Conservation (phyloP, 805 yeast genomes). For the Suhomyces sp. region DNA sequence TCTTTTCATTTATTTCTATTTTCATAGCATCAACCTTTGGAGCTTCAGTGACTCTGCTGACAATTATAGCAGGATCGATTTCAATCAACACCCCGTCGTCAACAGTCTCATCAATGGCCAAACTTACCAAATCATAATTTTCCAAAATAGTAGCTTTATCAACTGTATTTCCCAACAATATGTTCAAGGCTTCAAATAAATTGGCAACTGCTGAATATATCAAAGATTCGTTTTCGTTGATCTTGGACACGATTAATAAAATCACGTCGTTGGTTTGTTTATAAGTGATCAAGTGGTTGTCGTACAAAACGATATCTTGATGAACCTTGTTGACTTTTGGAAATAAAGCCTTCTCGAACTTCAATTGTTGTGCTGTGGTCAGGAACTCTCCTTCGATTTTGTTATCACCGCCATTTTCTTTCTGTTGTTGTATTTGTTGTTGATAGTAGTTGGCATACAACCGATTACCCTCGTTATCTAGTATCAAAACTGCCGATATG, state of each 20-base stretch:
- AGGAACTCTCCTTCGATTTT: constrained; percentile 31
- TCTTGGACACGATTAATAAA: constrained; percentile 65
- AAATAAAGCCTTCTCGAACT: constrained; percentile 72
- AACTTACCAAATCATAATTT: constrained; percentile 77
- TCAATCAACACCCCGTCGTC: constrained; percentile 94
- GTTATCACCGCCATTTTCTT: constrained; percentile 3
- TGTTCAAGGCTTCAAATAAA: constrained; percentile 75
- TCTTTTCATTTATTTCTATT: constrained; percentile 69
- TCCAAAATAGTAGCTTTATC: constrained; percentile 79
- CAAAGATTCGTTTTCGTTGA: constrained; percentile 83
- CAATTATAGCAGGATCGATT: constrained; percentile 81
- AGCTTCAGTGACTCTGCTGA: constrained; percentile 86
- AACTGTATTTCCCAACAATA: constrained; percentile 63
- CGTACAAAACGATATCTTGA: constrained; percentile 77
- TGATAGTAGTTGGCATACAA: constrained; percentile 81
- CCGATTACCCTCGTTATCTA: constrained; percentile 79
- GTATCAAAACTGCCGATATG: constrained; percentile 72
- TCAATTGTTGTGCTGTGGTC: constrained; percentile 59
- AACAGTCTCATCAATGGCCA: constrained; percentile 87
- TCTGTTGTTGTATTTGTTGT: constrained; percentile 47
- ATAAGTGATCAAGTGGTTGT: constrained; percentile 78
- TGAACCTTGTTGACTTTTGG: constrained; percentile 76
- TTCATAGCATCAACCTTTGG: constrained; percentile 48
- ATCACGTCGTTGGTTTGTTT: constrained; percentile 78
- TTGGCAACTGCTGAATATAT: constrained; percentile 74